phyloP scores from a whole-genome alignment of 345 rosid genomes.

The Bruguiera parviflora region DNA sequence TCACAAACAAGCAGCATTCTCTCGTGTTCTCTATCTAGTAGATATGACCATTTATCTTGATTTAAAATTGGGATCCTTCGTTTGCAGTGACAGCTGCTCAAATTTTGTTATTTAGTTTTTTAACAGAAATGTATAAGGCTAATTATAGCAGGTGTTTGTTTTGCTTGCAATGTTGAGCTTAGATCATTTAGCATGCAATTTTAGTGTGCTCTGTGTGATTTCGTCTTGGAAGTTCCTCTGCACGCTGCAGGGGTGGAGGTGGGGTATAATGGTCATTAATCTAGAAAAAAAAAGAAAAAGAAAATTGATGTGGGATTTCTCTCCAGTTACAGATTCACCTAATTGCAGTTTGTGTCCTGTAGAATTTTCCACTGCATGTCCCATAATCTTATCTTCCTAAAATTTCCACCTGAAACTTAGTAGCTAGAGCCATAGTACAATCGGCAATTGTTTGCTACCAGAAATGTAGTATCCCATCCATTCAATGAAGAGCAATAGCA shows the following conservation, averaged over 20 bases:
- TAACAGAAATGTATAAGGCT: neutral
- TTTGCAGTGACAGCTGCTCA: no score
- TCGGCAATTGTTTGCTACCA: neutral
- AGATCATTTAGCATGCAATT: neutral
- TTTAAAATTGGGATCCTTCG: no score
- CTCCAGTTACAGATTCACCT: neutral
- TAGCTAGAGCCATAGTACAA: neutral
- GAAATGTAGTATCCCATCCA: neutral
- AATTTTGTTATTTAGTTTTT: neutral
- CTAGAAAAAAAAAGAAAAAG: neutral
- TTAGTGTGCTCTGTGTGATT: neutral
- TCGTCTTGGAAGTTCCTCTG: neutral
- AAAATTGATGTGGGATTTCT: neutral
- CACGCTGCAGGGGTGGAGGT: no score
- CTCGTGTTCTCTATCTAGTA: no score
- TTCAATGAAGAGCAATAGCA: neutral
- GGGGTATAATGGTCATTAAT: neutral
- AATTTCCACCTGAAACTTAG: no score
- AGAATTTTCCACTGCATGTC: neutral
- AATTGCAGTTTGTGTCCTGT: no score
- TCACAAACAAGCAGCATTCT: no score
- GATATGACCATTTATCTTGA: no score
- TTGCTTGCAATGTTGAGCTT: neutral
- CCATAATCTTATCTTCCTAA: no score
- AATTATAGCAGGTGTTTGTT: neutral